Base-by-base conservation (phyloP, 2,329 filamentous ascomycete species). In the Keithomyces neogunnii region DNA sequence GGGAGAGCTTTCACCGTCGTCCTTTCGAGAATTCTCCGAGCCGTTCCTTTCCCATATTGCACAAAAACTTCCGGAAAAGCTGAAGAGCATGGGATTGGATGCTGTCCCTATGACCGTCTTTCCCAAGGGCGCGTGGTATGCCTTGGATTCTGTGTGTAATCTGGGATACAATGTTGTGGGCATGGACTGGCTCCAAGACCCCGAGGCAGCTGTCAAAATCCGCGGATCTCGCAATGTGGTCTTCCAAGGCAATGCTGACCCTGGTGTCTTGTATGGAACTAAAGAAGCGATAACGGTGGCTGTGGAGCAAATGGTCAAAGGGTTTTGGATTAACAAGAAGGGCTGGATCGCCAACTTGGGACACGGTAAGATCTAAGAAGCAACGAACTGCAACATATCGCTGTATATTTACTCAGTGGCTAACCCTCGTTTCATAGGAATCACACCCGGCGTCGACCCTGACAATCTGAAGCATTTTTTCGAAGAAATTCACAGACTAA, bases 261-360 rank as follows among this genome's bases (percentile, higher is more conserved):
- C 93, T 0, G 93, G 93, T 38, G 82, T 96, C 28, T 70, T 99
- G 46, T 99, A 99, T 64, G 93, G 93, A 40, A 85, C 86, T 6
- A 84, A 80, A 57, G 83, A 85, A 56, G 81, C 85, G 44, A 97
- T 99, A 58, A 93, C 89, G 3, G 75, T 79, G 57, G 86, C 85
- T 0, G 91, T 96, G 6, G 78, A 92, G 69, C 76, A 84, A 45
- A 96, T 96, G 87, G 89, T 95, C 1, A 73, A 84, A 55, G 92
- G 92, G 0, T 99, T 97, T 54, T 83, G 82, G 66, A 71, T 72
- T 4, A 83, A 84, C 55, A 92, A 90, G 70, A 84, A 91, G 68
- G 89, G 92, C 40, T 99, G 93, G 92, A 97, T 99, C 60, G 89
- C 88, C 46, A 99, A 99, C 67, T 77, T 99, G 55, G 93, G 93